Percentiles rank a stretch among this genome's conserved stretches.
Evolutionary conservation across 2,329 filamentous ascomycete genomes (phyloP).

Genomic region (Tolypocladium guangdongense): DNA sequence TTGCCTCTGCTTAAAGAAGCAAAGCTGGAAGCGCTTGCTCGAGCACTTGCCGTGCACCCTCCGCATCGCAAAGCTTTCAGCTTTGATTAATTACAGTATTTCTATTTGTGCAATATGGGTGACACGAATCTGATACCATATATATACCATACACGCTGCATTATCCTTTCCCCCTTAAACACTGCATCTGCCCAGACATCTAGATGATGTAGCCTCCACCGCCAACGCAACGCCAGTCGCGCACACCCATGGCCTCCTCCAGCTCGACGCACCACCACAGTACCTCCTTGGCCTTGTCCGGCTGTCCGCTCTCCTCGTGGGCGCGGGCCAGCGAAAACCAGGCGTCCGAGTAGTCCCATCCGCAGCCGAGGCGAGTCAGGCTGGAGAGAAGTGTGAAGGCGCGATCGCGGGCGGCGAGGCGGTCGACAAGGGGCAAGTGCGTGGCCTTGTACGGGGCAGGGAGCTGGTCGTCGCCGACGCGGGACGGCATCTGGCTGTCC

Average conservation of each 20-base stretch:
- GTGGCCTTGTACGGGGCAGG: slow-evolving; percentile 43
- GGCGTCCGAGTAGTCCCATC: slow-evolving; percentile 88
- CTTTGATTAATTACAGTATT: background rate
- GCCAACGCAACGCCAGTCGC: slow-evolving; percentile 65
- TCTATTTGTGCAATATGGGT: background rate
- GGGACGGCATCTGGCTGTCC: slow-evolving; percentile 2
- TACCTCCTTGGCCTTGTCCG: slow-evolving; percentile 81
- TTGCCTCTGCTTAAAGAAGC: too few species aligned
- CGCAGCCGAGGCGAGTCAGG: slow-evolving; percentile 72
- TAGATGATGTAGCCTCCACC: slow-evolving; percentile 51
- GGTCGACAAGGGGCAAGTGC: slow-evolving; percentile 62
- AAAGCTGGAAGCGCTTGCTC: too few species aligned
- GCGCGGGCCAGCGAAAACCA: slow-evolving; percentile 84
- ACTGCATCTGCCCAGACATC: background rate
- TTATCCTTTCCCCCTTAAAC: background rate
- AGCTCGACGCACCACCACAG: slow-evolving; percentile 97
- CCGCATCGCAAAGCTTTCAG: too few species aligned
- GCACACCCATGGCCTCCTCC: slow-evolving; percentile 71
- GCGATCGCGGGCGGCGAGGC: slow-evolving; percentile 80
- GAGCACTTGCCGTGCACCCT: too few species aligned
- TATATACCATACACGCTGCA: background rate
- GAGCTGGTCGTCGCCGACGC: slow-evolving; percentile 28
- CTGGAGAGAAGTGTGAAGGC: slow-evolving; percentile 75
- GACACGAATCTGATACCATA: background rate
- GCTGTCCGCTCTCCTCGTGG: slow-evolving; percentile 77